A percentile compares a stretch with the other conserved stretches of the same genome.
Conservation (phyloP, 2,329 filamentous ascomycete genomes). For the Epicoccum sorghinum region DNA sequence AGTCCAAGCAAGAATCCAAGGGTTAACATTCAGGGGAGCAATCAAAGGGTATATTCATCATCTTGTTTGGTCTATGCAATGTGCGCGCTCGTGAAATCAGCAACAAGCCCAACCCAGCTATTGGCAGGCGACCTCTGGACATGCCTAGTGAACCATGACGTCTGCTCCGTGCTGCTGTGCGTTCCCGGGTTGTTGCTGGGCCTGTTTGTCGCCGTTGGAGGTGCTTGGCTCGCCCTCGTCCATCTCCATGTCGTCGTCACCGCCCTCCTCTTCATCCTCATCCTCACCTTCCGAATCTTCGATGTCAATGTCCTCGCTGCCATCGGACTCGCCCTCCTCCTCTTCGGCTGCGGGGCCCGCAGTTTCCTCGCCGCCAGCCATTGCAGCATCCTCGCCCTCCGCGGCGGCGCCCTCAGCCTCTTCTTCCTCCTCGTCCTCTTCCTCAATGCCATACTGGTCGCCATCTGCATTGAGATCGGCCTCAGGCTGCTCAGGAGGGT, state of each 20-base stretch:
- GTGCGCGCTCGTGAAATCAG: conserved; percentile 14
- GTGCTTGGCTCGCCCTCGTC: conserved; percentile 55
- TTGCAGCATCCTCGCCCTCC: conserved; percentile 72
- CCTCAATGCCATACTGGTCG: conserved; percentile 85
- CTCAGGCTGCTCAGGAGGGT: conserved; percentile 95
- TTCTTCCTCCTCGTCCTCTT: conserved; percentile 71
- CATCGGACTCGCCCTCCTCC: conserved; percentile 69
- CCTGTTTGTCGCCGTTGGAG: conserved; percentile 44
- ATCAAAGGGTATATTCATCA: conserved; percentile 3
- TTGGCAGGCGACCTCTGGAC: background rate
- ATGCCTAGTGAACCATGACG: conserved; percentile 50
- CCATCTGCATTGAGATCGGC: conserved; percentile 86
- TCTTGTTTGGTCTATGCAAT: conserved; percentile 12
- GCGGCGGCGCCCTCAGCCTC: conserved; percentile 60
- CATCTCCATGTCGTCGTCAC: conserved; percentile 63
- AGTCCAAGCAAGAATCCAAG: background rate
- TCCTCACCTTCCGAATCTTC: conserved; percentile 77
- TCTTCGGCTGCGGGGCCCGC: conserved; percentile 63
- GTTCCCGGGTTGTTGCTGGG: conserved; percentile 32
- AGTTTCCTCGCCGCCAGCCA: conserved; percentile 71
- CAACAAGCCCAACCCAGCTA: conserved; percentile 1
- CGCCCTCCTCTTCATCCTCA: conserved; percentile 68
- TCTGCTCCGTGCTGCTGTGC: conserved; percentile 37
- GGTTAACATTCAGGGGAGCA: too few species aligned
- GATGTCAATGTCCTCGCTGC: conserved; percentile 78